These are phyloP conservation scores for Xylariales sp. DNA, from an alignment of 2,329 filamentous ascomycete genomes.

Conservation along the genomic window DNA sequence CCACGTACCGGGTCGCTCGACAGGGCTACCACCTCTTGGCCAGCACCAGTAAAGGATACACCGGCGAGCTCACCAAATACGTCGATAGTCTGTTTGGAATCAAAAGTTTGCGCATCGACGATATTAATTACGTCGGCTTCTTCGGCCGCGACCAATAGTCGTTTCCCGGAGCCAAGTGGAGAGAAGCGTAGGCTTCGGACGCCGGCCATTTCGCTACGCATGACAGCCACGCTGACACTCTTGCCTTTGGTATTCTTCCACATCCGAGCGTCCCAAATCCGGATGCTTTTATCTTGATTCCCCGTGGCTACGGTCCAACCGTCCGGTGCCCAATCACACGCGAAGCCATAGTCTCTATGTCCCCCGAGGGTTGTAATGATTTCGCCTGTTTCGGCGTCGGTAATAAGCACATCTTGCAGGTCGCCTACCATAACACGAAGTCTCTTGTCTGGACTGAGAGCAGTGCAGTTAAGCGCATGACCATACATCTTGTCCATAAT, in stretches of 20 bases:
- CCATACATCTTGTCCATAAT: conserved; percentile 64
- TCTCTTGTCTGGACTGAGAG: conserved; percentile 76
- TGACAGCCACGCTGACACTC: conserved; percentile 61
- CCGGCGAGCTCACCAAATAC: conserved; percentile 82
- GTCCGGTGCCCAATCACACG: conserved; percentile 83
- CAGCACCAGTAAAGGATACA: conserved; percentile 73
- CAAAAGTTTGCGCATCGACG: conserved; percentile 74
- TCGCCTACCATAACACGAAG: conserved; percentile 81
- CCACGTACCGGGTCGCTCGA: conserved; percentile 75
- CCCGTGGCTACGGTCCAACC: conserved; percentile 81
- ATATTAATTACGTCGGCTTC: conserved; percentile 79
- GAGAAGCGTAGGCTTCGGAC: conserved; percentile 78
- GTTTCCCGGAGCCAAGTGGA: conserved; percentile 73
- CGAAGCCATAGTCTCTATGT: conserved; percentile 78
- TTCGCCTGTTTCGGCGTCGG: conserved; percentile 74
- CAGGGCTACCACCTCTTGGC: conserved; percentile 74
- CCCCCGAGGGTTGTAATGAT: conserved; percentile 68
- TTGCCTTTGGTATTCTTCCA: conserved; percentile 68
- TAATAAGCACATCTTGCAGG: conserved; percentile 71
- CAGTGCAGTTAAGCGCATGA: conserved; percentile 77
- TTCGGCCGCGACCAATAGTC: conserved; percentile 77
- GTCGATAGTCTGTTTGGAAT: conserved; percentile 75
- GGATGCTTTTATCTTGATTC: conserved; percentile 78
- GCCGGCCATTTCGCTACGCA: conserved; percentile 75
- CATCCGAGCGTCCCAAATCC: conserved; percentile 80